A percentile compares a stretch with the other conserved stretches of the same genome.
Conservation (phyloP, 83 land plant genomes). For the Picea engelmannii region DNA sequence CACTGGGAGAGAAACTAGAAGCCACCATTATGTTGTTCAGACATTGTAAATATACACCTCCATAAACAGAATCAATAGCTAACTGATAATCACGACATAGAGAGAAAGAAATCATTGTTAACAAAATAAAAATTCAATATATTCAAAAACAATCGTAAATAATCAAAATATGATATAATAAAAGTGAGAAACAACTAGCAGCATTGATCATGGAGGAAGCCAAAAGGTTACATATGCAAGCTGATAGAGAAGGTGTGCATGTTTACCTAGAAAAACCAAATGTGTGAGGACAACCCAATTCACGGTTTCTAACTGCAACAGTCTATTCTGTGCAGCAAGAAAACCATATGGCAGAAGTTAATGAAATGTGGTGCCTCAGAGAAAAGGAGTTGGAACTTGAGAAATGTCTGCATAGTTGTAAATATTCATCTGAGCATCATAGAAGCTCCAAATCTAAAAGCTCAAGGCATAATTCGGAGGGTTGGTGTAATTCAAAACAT, state of each 20-base stretch:
- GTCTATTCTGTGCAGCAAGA: slow-evolving; percentile 76
- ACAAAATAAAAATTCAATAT: no score
- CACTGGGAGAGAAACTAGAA: no score
- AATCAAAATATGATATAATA: no score
- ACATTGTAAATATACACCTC: no score
- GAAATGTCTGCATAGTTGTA: background rate
- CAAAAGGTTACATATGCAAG: slow-evolving; percentile 54
- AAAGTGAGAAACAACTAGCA: slow-evolving; percentile 74
- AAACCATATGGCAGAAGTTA: slow-evolving; percentile 84
- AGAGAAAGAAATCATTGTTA: no score
- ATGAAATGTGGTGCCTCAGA: slow-evolving; percentile 92
- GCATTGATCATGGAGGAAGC: slow-evolving; percentile 77
- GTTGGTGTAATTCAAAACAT: background rate
- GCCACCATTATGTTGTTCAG: no score
- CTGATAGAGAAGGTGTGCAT: slow-evolving; percentile 77
- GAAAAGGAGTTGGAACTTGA: slow-evolving; percentile 77
- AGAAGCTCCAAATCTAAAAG: background rate
- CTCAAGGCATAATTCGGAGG: background rate
- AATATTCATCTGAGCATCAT: slow-evolving; percentile 2
- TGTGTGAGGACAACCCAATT: slow-evolving; percentile 64
- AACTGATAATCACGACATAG: no score
- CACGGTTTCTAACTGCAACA: slow-evolving; percentile 77
- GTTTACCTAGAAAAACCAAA: slow-evolving; percentile 58
- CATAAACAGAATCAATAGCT: no score
- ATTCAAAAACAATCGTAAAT: no score